Percentiles rank a stretch among this genome's conserved stretches.
These are phyloP conservation scores for Emmonsiellopsis sp. DNA, from an alignment of 2,329 filamentous ascomycete species.

Conservation along the genomic window DNA sequence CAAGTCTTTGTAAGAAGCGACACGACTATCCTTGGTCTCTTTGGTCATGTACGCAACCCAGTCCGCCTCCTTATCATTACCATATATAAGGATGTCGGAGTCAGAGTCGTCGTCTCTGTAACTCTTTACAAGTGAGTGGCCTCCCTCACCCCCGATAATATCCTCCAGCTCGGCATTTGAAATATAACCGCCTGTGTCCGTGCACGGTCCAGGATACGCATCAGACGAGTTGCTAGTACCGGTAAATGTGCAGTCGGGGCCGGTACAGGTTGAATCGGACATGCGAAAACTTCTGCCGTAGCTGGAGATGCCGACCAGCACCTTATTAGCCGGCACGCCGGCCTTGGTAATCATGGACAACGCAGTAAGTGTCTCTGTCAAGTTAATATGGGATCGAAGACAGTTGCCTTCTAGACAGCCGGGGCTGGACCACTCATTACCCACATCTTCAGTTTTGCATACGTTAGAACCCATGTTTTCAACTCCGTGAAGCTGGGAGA, in stretches of 20 bases:
- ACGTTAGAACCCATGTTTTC: slow-evolving; percentile 11
- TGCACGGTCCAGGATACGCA: slow-evolving; percentile 27
- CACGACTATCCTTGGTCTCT: slow-evolving; percentile 12
- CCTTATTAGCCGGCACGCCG: slow-evolving; percentile 24
- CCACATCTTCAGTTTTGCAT: slow-evolving; percentile 12
- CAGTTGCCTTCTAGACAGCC: slow-evolving; percentile 24
- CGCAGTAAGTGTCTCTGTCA: slow-evolving; percentile 27
- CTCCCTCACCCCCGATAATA: slow-evolving; percentile 16
- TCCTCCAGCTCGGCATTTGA: slow-evolving; percentile 31
- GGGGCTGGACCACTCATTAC: slow-evolving; percentile 10
- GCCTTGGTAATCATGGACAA: slow-evolving; percentile 32
- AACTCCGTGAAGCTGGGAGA: neutral
- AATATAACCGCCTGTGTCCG: slow-evolving; percentile 30
- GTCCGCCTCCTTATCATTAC: slow-evolving; percentile 6
- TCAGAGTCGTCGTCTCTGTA: slow-evolving; percentile 1
- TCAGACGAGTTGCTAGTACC: slow-evolving; percentile 18
- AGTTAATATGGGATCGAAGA: slow-evolving; percentile 32
- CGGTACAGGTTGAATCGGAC: slow-evolving; percentile 21
- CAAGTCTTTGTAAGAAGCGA: slow-evolving; percentile 7
- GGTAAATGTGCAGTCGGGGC: slow-evolving; percentile 24
- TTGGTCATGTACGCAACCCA: slow-evolving; percentile 13
- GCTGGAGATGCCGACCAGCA: slow-evolving; percentile 26
- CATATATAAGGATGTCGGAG: slow-evolving; percentile 5
- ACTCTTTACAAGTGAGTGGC: slow-evolving; percentile 4
- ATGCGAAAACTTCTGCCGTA: slow-evolving; percentile 31